Base-by-base conservation (phyloP, 176 grass and related monocot species). In the Eleusine indica region DNA sequence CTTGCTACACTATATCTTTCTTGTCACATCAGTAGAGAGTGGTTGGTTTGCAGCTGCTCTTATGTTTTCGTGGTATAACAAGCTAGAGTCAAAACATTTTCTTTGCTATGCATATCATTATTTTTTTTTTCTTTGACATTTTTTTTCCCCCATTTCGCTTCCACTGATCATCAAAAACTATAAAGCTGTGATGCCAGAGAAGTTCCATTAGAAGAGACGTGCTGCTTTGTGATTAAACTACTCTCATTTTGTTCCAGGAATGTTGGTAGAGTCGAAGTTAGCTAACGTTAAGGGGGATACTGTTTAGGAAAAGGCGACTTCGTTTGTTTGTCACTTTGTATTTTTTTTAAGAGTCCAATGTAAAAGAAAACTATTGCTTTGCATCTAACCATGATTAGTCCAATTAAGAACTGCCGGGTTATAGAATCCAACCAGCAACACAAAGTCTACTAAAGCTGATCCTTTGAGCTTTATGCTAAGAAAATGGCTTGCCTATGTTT, bases 161-260 rank as follows among this genome's bases (percentile, higher is more conserved):
- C 13, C 8, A 9, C 16, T 68, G 22, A 39, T 53, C 2, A 53
- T 43, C 44, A n/a, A 77, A 73, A 40, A n/a, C 73, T 41, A 41
- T 4, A 7, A 43, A 35, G 32, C 32, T 46, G 6, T 9, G 7
- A 46, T 46, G 44, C 44, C 7, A 46, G 44, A 9, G 7, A 9
- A 64, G 35, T 32, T 53, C 2, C 1, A 2, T 11, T 63, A 9
- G 25, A 46, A 37, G n/a, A 53, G 43, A 43, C n/a, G 46, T 54
- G 32, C 7, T 13, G 42, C 8, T 29, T 41, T 21, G 41, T 61
- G 71, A 10, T 42, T 87, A 71, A 22, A 76, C 32, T 63, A 29
- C 25, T 25, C 25, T 30, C 39, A 10, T 78, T 52, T 66, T 79
- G 58, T 66, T 66, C 39, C 74, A 66, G 22, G 37, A 57, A 66